Conservation (phyloP, 1,139 yeast species). For the Magnusiomyces clavatus region DNA sequence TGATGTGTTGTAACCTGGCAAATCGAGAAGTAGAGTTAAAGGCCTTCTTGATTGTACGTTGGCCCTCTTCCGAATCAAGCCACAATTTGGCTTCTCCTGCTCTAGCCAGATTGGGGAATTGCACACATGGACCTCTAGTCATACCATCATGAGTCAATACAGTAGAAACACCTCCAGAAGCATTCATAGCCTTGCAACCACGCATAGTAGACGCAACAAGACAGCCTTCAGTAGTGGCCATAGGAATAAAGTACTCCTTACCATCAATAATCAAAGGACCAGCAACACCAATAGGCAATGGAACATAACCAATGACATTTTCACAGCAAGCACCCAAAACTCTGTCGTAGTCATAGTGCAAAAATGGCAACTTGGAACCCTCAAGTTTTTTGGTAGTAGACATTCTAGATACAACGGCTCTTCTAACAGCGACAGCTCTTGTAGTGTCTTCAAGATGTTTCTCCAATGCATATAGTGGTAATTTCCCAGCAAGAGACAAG, state of each 20-base stretch:
- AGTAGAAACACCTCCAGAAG: constrained; percentile 93
- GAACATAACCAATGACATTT: constrained; percentile 93
- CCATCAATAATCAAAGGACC: constrained; percentile 94
- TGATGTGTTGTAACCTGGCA: constrained; percentile 85
- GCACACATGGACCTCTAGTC: constrained; percentile 98
- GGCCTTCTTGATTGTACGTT: constrained; percentile 69
- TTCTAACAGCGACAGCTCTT: constrained; percentile 89
- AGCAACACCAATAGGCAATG: constrained; percentile 94
- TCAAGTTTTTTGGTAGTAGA: constrained; percentile 79
- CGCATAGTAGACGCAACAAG: constrained; percentile 97
- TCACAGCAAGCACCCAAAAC: constrained; percentile 99
- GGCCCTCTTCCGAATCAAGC: constrained; percentile 96
- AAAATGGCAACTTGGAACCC: constrained; percentile 65
- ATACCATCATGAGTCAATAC: constrained; percentile 94
- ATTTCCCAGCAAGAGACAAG: constrained; percentile 65
- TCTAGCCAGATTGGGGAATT: constrained; percentile 70
- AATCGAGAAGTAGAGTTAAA: constrained; percentile 95
- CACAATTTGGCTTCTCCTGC: constrained; percentile 94
- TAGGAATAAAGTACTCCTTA: constrained; percentile 80
- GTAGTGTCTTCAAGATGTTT: constrained; percentile 80
- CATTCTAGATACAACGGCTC: constrained; percentile 77
- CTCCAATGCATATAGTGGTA: constrained; percentile 90
- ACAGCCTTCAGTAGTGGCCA: constrained; percentile 99
- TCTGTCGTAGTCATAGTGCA: constrained; percentile 83
- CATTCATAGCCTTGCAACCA: constrained; percentile 96